phyloP scores from a whole-genome alignment of 768 basidiomycete genomes.

The Pleurotus cornucopiae region DNA sequence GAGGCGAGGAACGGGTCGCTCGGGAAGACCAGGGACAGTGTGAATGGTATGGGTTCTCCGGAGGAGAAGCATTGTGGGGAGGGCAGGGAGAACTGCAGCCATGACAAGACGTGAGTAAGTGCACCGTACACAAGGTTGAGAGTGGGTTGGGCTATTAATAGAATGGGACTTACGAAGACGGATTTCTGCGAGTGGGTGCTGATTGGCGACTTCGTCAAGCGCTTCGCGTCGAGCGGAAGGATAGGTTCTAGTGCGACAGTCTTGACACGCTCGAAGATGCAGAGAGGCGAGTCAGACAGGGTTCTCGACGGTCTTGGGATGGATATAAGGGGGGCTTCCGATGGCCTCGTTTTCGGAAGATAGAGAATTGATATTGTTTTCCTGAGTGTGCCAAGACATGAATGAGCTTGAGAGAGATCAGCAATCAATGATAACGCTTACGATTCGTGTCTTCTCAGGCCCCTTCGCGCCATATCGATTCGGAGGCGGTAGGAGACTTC shows the following conservation, averaged over 20 bases:
- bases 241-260: conserved; percentile 21
- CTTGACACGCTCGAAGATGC: conserved; percentile 24
- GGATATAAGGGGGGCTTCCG: conserved; percentile 25
- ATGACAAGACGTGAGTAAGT: too few species aligned
- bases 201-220: conserved; percentile 4
- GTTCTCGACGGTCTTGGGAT: conserved; percentile 24
- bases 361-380: conserved; percentile 34
- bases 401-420: too few species aligned
- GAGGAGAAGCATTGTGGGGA: conserved; percentile 30
- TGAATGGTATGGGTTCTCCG: conserved; percentile 35
- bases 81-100: conserved; percentile 32
- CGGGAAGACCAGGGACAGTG: conserved; percentile 29
- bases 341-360: conserved; percentile 38
- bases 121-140: neutral
- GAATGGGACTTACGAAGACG: conserved; percentile 22
- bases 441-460: conserved; percentile 35
- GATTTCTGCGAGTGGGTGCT: conserved; percentile 15
- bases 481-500: conserved; percentile 32
- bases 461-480: conserved; percentile 33
- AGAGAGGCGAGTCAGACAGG: conserved; percentile 13
- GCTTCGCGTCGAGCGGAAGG: conserved; percentile 1
- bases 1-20: conserved; percentile 32
- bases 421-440: conserved; percentile 16
- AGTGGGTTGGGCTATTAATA: neutral
- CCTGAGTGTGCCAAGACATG: conserved; percentile 11